Percentiles rank a stretch among this genome's conserved stretches.
These are phyloP conservation scores for Stagonosporopsis chrysanthemi DNA, from an alignment of 2,329 filamentous ascomycete species.

Conservation along the genomic window DNA sequence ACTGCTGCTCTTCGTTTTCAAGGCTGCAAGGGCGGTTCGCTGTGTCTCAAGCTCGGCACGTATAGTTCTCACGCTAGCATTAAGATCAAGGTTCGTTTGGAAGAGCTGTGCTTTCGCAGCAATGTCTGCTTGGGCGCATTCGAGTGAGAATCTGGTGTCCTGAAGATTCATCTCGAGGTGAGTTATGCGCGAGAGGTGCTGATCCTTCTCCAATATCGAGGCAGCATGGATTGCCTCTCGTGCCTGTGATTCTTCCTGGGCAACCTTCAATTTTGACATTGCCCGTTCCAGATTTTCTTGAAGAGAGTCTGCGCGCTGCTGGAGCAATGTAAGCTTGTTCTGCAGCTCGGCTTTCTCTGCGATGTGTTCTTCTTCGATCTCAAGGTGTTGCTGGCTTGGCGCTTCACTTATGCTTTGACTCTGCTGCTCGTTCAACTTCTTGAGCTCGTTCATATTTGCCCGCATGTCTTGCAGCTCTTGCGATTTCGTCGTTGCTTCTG, in stretches of 20 bases:
- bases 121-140: conserved; percentile 36
- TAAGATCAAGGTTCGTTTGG: conserved; percentile 34
- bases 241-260: conserved; percentile 29
- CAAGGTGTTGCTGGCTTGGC: conserved; percentile 2
- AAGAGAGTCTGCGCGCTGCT: conserved; percentile 35
- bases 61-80: conserved; percentile 29
- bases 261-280: conserved; percentile 33
- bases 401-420: too few species aligned
- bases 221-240: background rate
- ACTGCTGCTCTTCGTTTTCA: conserved; percentile 9
- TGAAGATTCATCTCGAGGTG: conserved; percentile 36
- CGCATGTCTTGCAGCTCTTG: background rate
- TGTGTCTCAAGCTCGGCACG: conserved; percentile 31
- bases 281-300: conserved; percentile 38
- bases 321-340: conserved; percentile 34
- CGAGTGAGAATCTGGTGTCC: conserved; percentile 34
- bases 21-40: background rate
- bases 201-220: background rate
- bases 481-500: conserved; percentile 12
- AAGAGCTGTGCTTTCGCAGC: conserved; percentile 38
- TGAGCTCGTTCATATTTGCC: background rate
- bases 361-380: conserved; percentile 9
- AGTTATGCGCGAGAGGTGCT: conserved; percentile 8
- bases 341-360: conserved; percentile 21
- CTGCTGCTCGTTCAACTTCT: background rate